Conservation (phyloP, 352 stramenopile species). For the Phytophthora ramorum region DNA sequence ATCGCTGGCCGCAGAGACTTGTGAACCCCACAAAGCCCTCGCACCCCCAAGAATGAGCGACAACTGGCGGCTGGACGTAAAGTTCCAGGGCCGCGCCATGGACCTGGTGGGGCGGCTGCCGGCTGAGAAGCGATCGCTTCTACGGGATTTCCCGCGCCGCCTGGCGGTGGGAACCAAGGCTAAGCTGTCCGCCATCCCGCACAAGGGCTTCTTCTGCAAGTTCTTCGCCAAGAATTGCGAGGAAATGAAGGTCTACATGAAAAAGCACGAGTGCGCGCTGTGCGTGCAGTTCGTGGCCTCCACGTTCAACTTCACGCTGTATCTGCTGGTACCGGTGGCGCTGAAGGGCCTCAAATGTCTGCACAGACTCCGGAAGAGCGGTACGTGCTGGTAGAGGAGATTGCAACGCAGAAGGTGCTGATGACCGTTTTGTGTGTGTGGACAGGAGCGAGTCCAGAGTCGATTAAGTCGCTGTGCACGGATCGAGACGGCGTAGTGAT, state of each 20-base stretch:
- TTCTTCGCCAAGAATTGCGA: slow-evolving; percentile 87
- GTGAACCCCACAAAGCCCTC: neutral
- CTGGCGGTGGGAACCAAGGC: slow-evolving; percentile 79
- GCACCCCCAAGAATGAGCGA: slow-evolving; percentile 46
- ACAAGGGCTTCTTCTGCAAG: slow-evolving; percentile 91
- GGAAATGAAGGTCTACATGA: slow-evolving; percentile 91
- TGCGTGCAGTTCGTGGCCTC: slow-evolving; percentile 84
- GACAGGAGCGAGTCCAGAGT: slow-evolving; percentile 76
- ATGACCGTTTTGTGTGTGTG: neutral
- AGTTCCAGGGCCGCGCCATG: slow-evolving; percentile 83
- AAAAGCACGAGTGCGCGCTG: slow-evolving; percentile 83
- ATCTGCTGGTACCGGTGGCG: slow-evolving; percentile 71
- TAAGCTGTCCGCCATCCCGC: slow-evolving; percentile 83
- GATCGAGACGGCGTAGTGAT: slow-evolving; percentile 87
- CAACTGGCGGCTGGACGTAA: slow-evolving; percentile 87
- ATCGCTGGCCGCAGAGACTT: neutral
- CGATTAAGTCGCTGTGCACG: slow-evolving; percentile 86
- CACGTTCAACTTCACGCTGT: slow-evolving; percentile 89
- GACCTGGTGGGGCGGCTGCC: slow-evolving; percentile 76
- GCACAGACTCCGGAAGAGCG: slow-evolving; percentile 80
- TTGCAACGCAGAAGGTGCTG: neutral
- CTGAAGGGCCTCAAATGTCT: slow-evolving; percentile 80
- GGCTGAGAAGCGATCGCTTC: slow-evolving; percentile 79
- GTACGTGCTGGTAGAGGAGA: slow-evolving; percentile 39
- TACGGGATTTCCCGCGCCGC: slow-evolving; percentile 81